Evolutionary conservation across 495 filamentous ascomycete genomes (phyloP).

Genomic region (Pseudotulostoma volvatum): DNA sequence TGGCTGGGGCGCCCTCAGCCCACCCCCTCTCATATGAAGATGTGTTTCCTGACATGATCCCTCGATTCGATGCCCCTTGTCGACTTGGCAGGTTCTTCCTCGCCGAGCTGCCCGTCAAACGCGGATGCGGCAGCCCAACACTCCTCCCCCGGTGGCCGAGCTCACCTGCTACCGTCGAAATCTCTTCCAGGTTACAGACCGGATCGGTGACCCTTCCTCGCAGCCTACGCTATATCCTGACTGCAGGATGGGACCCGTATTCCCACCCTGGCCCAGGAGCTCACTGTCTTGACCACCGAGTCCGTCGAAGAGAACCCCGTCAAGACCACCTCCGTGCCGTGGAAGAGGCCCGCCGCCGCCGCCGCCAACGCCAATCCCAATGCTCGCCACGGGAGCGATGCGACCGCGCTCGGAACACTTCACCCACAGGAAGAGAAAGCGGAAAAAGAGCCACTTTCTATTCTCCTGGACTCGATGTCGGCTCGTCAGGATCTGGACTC

Average conservation of each 20-base stretch:
- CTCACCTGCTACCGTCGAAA: conserved; percentile 87
- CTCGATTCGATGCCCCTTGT: conserved; percentile 46
- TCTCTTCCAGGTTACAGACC: conserved; percentile 72
- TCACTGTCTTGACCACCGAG: conserved; percentile 73
- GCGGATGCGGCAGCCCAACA: conserved; percentile 8
- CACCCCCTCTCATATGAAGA: conserved; percentile 44
- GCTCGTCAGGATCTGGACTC: conserved; percentile 62
- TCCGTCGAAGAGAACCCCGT: conserved; percentile 76
- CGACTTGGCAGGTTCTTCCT: conserved; percentile 93
- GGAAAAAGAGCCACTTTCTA: conserved; percentile 48
- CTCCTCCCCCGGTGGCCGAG: conserved; percentile 50
- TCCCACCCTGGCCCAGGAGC: conserved; percentile 55
- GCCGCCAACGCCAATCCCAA: conserved; percentile 38
- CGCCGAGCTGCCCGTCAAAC: conserved; percentile 49
- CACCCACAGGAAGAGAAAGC: conserved; percentile 36
- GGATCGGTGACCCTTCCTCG: conserved; percentile 66
- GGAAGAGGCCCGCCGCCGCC: conserved; percentile 67
- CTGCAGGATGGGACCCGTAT: conserved; percentile 62
- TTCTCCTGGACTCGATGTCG: conserved; percentile 56
- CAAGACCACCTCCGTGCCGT: conserved; percentile 83
- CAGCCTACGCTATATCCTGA: conserved; percentile 53
- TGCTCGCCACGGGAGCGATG: conserved; percentile 28
- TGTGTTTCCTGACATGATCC: conserved; percentile 39
- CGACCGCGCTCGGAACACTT: no score
- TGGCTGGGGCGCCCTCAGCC: conserved; percentile 19